Base-by-base conservation (phyloP, 108 stramenopile species). In the Skeletonema costatum region DNA sequence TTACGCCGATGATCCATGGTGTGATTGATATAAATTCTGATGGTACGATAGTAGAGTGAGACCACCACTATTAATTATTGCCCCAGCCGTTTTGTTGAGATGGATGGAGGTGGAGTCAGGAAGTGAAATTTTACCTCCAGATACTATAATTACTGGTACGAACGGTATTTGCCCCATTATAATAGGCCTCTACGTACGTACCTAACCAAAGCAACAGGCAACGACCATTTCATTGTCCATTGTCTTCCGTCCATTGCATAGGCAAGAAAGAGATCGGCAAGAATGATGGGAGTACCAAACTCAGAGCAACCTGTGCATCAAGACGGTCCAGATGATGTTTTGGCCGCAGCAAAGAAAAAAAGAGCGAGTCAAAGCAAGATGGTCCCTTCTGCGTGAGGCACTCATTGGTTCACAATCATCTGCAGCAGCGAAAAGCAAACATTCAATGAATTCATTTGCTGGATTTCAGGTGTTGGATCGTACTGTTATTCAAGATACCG, bases 401-500 rank as follows among this genome's bases (percentile, higher is more conserved):
- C 72, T 91, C 16, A 50, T 89, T 29, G 75, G 73, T n/a, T 56
- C 73, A 56, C 14, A 29, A 31, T 33, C 21, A 60, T 30, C 29
- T 58, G 44, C 58, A 32, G 44, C 58, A 32, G 16, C 33, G 38
- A 50, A 39, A 11, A 38, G 11, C 8, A 66, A 42, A 46, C 74
- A 80, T 66, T 90, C 89, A 8, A 92, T 92, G 79, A 89, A 92
- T 80, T 61, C 86, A 21, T 92, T 89, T 78, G 59, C 76, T 29
- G 91, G 91, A 60, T 90, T 87, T 82, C 70, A 83, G 51, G 75
- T 92, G 10, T 46, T 91, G 5, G 64, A 84, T 19, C 71, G 83
- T 19, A 60, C 56, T 31, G 6, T 74, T 29, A 31, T 80, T 8
- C 30, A 35, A 9, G 78, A 19, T 60, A 31, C 1, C 7, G 16